Evolutionary conservation across 306 rosid genomes (phyloP).

Genomic region (cucumber (Cucumis sativus)): DNA sequence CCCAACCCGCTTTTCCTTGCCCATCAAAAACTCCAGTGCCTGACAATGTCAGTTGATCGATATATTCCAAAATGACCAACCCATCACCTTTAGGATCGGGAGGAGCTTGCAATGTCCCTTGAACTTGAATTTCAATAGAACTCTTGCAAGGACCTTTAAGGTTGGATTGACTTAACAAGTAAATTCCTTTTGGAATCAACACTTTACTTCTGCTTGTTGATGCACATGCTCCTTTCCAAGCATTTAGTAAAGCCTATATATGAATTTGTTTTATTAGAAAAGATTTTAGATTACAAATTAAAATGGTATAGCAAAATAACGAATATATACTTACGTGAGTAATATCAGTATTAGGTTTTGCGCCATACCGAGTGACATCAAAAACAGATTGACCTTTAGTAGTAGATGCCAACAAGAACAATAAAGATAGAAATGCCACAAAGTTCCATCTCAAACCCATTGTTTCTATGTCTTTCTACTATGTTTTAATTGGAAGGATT

Average conservation of each 20-base stretch:
- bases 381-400: background rate
- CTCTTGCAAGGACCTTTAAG: constrained; percentile 32
- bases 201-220: constrained; percentile 4
- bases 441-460: background rate
- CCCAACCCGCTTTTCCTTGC: constrained; percentile 29
- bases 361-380: constrained; percentile 13
- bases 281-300: background rate
- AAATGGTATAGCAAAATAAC: background rate
- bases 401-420: background rate
- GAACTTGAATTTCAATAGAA: constrained; percentile 11
- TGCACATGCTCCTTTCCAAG: constrained; percentile 33
- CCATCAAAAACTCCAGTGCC: constrained; percentile 46
- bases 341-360: constrained; percentile 1
- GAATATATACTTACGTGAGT: constrained; percentile 7
- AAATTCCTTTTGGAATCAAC: constrained; percentile 11
- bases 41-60: constrained; percentile 17
- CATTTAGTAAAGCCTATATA: constrained; percentile 11
- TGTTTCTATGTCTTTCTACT: background rate
- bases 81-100: background rate
- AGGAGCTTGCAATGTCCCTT: constrained; percentile 31
- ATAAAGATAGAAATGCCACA: background rate
- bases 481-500: background rate
- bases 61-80: constrained; percentile 25
- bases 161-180: background rate
- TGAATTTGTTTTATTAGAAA: background rate